Conservation (phyloP, 495 filamentous ascomycete genomes). For the Terfezia boudieri region DNA sequence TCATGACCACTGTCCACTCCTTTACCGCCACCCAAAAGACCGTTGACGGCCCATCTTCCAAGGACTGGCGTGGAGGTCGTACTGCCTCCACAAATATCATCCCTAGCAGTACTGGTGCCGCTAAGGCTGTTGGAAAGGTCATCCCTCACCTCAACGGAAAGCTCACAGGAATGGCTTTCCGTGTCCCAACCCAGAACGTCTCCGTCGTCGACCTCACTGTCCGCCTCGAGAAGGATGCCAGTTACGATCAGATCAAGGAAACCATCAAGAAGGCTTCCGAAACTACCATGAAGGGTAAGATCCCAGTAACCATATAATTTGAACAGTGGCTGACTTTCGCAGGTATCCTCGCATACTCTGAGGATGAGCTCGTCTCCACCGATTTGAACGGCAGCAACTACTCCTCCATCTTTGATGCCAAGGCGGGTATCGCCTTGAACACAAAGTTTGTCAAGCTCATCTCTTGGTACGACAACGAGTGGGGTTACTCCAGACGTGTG, state of each 20-base stretch:
- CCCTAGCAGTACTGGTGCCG: conserved; percentile 94
- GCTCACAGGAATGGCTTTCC: conserved; percentile 98
- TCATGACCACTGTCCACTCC: conserved; percentile 99
- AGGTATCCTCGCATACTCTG: conserved; percentile 68
- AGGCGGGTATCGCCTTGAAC: conserved; percentile 97
- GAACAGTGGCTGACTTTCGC: conserved; percentile 29
- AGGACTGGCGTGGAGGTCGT: conserved; percentile 99
- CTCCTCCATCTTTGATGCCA: conserved; percentile 98
- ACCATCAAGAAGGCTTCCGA: conserved; percentile 73
- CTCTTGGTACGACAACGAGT: conserved; percentile 54
- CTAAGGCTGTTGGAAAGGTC: conserved; percentile 99
- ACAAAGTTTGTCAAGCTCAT: conserved; percentile 96
- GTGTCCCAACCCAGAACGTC: conserved; percentile 95
- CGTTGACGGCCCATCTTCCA: conserved; percentile 86
- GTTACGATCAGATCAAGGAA: conserved; percentile 86
- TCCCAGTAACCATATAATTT: conserved; percentile 1
- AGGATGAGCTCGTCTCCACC: conserved; percentile 87
- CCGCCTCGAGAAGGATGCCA: conserved; percentile 74
- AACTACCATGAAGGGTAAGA: conserved; percentile 51
- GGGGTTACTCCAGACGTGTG: conserved; percentile 96
- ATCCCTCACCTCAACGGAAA: conserved; percentile 95
- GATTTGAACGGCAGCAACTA: conserved; percentile 76
- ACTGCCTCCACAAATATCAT: conserved; percentile 99
- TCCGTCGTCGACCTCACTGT: conserved; percentile 94
- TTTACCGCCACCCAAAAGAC: conserved; percentile 99